Conservation (phyloP, 371 early-diverging fungal species). For the Homolaphlyctis polyrhiza region DNA sequence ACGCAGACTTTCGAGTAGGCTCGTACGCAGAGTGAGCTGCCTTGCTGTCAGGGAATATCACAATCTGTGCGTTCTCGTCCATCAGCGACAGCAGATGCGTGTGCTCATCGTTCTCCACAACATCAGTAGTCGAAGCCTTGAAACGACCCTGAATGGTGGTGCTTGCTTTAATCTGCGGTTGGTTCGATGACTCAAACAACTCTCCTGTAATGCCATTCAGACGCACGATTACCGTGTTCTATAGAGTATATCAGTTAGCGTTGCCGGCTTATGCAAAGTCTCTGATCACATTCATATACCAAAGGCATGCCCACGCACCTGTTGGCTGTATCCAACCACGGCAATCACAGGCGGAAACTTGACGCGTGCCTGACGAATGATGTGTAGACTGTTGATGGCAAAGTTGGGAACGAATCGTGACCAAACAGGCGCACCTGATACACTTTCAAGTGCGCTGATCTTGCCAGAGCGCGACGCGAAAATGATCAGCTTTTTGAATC, state of each 20-base stretch:
- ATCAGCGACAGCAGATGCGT: conserved; percentile 57
- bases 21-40: conserved; percentile 47
- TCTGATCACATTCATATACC: too few relatives aligned
- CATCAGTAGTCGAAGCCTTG: conserved; percentile 31
- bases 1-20: conserved; percentile 43
- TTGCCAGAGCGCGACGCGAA: conserved; percentile 74
- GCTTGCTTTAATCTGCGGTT: neutral
- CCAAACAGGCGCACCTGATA: conserved; percentile 74
- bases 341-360: conserved; percentile 74
- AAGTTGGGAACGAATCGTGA: conserved; percentile 36
- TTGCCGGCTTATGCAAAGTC: too few relatives aligned
- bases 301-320: conserved; percentile 24
- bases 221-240: conserved; percentile 37
- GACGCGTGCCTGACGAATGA: conserved; percentile 62
- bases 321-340: conserved; percentile 43
- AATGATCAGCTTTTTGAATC: conserved; percentile 77
- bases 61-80: conserved; percentile 42
- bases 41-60: conserved; percentile 55
- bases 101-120: conserved; percentile 65
- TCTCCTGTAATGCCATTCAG: conserved; percentile 72
- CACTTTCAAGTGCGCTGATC: conserved; percentile 76
- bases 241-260: neutral
- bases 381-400: conserved; percentile 26
- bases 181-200: conserved; percentile 37
- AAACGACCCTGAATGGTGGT: neutral